Evolutionary conservation across 2,329 filamentous ascomycete species (phyloP).

Genomic region (Chalaropsis thielavioides): DNA sequence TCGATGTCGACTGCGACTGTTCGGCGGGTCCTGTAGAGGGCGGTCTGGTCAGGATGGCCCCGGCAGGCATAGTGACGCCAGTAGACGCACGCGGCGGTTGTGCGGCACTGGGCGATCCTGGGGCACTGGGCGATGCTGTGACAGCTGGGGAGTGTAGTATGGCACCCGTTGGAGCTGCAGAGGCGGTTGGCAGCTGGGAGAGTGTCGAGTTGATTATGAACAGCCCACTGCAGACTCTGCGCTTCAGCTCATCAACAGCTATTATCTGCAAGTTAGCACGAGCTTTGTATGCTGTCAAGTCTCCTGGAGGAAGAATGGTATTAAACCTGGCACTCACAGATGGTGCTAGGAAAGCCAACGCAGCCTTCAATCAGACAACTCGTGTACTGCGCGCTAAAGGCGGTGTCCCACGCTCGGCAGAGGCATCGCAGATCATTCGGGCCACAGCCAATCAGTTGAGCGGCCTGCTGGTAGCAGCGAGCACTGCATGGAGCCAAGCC

Average conservation of each 20-base stretch:
- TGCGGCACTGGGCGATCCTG: background rate
- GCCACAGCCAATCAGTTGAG: conserved; percentile 12
- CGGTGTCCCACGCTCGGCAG: conserved; percentile 10
- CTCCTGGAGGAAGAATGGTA: too few species aligned
- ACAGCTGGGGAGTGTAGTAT: background rate
- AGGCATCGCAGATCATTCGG: conserved; percentile 14
- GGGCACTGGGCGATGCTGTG: background rate
- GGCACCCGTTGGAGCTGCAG: background rate
- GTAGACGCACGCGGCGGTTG: background rate
- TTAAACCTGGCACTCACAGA: conserved; percentile 6
- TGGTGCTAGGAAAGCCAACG: background rate
- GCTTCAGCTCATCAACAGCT: background rate
- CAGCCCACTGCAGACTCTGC: background rate
- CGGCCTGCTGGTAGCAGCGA: conserved; percentile 17
- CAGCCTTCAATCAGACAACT: conserved; percentile 19
- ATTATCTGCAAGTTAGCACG: background rate
- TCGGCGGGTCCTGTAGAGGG: background rate
- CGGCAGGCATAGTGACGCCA: background rate
- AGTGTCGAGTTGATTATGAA: background rate
- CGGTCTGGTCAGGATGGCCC: background rate
- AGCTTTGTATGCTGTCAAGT: too few species aligned
- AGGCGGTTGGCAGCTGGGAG: background rate
- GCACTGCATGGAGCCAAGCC: conserved; percentile 15
- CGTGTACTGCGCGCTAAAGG: conserved; percentile 16
- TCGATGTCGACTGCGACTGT: background rate